These are phyloP conservation scores for Calvatia gigantea DNA, from an alignment of 768 basidiomycete species.

Conservation along the genomic window DNA sequence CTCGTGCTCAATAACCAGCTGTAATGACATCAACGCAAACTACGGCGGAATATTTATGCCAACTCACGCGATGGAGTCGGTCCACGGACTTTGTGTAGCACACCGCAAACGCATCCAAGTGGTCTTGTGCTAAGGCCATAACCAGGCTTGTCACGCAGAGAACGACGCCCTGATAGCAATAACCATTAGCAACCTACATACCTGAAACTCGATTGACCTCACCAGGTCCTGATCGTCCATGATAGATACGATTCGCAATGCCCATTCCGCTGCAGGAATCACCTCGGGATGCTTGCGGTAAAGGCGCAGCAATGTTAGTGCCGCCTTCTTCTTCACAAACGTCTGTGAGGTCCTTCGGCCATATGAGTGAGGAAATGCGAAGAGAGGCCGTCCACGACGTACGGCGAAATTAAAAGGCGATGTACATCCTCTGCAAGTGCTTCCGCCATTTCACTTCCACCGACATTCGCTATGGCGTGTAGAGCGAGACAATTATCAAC, in stretches of 20 bases:
- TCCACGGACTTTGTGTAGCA: conserved; percentile 96
- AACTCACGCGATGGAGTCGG: conserved; percentile 72
- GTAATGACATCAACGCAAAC: conserved; percentile 7
- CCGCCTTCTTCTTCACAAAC: conserved; percentile 99
- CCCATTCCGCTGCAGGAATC: conserved; percentile 94
- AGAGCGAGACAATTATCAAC: conserved; percentile 94
- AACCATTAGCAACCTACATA: background rate
- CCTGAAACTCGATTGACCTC: too few relatives aligned
- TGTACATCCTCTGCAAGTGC: conserved; percentile 92
- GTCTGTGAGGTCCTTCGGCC: conserved; percentile 77
- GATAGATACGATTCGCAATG: conserved; percentile 86
- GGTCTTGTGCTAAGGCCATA: conserved; percentile 91
- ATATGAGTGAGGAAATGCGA: conserved; percentile 9
- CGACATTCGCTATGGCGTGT: conserved; percentile 98
- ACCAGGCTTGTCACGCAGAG: conserved; percentile 91
- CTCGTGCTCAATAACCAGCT: conserved; percentile 92
- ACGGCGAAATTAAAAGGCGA: conserved; percentile 93
- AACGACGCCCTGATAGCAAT: conserved; percentile 73
- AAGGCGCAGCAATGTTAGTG: conserved; percentile 84
- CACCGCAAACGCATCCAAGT: conserved; percentile 85
- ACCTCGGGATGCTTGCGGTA: conserved; percentile 97
- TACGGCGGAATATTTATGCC: background rate
- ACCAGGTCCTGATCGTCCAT: conserved; percentile 94
- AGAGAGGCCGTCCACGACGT: conserved; percentile 20
- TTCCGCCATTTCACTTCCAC: conserved; percentile 98